phyloP scores from a whole-genome alignment of 148 eudicot genomes.

The Oxyria digyna region DNA sequence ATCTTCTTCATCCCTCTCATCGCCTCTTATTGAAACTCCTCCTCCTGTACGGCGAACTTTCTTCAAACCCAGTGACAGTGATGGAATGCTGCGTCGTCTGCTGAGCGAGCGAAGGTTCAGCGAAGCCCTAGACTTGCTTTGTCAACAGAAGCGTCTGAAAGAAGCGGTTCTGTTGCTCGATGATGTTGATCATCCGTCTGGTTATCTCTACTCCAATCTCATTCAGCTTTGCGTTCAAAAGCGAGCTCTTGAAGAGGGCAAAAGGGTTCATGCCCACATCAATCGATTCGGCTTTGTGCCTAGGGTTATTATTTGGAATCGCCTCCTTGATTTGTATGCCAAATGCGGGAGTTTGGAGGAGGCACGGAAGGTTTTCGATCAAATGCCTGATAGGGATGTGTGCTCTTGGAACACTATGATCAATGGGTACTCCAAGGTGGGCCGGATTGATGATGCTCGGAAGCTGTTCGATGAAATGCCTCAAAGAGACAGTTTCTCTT shows the following conservation, averaged over 20 bases:
- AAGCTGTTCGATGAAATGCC: slow-evolving; percentile 44
- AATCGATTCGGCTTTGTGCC: slow-evolving; percentile 26
- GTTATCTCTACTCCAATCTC: slow-evolving; percentile 21
- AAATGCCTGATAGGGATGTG: slow-evolving; percentile 28
- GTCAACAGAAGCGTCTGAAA: slow-evolving; percentile 28
- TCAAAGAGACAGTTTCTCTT: slow-evolving; percentile 39
- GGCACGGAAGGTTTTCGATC: slow-evolving; percentile 41
- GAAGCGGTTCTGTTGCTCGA: slow-evolving; percentile 33
- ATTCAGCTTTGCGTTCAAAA: slow-evolving; percentile 23
- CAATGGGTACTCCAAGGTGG: slow-evolving; percentile 30
- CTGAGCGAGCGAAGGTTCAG: slow-evolving; percentile 12
- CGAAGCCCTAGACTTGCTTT: slow-evolving; percentile 23
- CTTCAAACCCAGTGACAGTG: slow-evolving; percentile 10
- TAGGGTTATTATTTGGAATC: slow-evolving; percentile 29
- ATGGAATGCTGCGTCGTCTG: slow-evolving; percentile 10
- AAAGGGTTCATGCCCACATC: slow-evolving; percentile 33
- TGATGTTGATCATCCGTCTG: slow-evolving; percentile 15
- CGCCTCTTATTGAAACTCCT: neutral
- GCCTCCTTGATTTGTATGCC: slow-evolving; percentile 26
- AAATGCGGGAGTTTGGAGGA: slow-evolving; percentile 39
- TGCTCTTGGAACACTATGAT: slow-evolving; percentile 54
- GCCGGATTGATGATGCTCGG: slow-evolving; percentile 18
- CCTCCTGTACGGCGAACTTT: slow-evolving; percentile 7
- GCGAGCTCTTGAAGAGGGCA: slow-evolving; percentile 31
- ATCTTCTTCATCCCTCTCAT: slow-evolving; percentile 11